Conservation (phyloP, 2,329 filamentous ascomycete species). For the Microdochium nivale region DNA sequence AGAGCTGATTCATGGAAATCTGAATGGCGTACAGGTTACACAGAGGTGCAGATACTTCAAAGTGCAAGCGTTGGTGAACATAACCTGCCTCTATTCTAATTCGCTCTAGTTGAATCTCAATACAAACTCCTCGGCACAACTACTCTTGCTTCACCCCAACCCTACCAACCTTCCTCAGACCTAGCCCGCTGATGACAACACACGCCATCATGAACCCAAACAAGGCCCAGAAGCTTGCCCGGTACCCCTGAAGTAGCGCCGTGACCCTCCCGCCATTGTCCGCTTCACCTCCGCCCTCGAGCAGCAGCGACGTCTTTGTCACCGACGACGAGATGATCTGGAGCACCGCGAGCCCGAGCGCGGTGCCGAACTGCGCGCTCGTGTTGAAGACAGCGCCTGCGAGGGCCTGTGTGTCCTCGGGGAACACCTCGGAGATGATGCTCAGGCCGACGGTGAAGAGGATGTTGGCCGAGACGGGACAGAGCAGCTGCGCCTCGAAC, state of each 20-base stretch:
- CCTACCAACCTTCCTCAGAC: slow-evolving; percentile 31
- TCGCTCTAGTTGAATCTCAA: too few species aligned
- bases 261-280: slow-evolving; percentile 17
- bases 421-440: slow-evolving; percentile 45
- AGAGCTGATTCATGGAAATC: too few species aligned
- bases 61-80: too few species aligned
- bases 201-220: slow-evolving; percentile 37
- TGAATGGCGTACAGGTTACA: too few species aligned
- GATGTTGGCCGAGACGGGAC: slow-evolving; percentile 33
- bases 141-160: slow-evolving; percentile 37
- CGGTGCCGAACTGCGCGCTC: slow-evolving; percentile 44
- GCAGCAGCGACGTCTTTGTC: slow-evolving; percentile 15
- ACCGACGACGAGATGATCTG: slow-evolving; percentile 33
- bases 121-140: slow-evolving; percentile 1
- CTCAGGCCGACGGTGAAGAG: slow-evolving; percentile 49
- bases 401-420: slow-evolving; percentile 46
- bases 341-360: slow-evolving; percentile 36
- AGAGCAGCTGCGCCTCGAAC: slow-evolving; percentile 27
- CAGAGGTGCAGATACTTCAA: too few species aligned
- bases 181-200: slow-evolving; percentile 26
- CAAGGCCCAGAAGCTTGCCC: slow-evolving; percentile 40
- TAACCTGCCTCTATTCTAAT: too few species aligned
- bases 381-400: slow-evolving; percentile 56
- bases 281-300: neutral
- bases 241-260: slow-evolving; percentile 37